Conservation (phyloP, 1,284 basidiomycete genomes). For the Caloboletus firmus region DNA sequence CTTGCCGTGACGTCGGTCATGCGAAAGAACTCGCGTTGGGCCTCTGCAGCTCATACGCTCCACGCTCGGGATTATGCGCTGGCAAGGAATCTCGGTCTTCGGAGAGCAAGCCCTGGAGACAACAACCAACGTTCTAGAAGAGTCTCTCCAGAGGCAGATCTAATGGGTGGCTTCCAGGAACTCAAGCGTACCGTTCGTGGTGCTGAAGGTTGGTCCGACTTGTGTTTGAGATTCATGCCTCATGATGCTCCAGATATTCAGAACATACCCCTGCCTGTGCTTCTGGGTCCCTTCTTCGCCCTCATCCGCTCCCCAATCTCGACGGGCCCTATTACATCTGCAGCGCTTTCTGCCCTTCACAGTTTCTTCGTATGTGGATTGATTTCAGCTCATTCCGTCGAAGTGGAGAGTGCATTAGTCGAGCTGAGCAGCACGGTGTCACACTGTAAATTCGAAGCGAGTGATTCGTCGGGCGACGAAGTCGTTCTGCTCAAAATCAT, state of each 20-base stretch:
- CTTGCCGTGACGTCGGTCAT: constrained; percentile 92
- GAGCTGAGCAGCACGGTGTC: constrained; percentile 90
- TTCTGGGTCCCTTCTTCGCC: constrained; percentile 89
- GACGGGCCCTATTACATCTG: constrained; percentile 91
- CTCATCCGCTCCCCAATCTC: constrained; percentile 92
- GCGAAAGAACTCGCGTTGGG: constrained; percentile 96
- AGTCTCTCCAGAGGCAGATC: constrained; percentile 66
- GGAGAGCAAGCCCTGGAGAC: constrained; percentile 52
- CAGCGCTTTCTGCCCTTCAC: constrained; percentile 86
- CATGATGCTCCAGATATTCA: constrained; percentile 52
- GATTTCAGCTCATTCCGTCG: constrained; percentile 52
- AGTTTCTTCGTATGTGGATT: constrained; percentile 81
- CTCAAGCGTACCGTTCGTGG: constrained; percentile 77
- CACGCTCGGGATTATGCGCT: constrained; percentile 61
- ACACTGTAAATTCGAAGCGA: constrained; percentile 97
- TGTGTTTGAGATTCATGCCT: constrained; percentile 12
- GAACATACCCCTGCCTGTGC: constrained; percentile 51
- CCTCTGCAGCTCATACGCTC: constrained; percentile 63
- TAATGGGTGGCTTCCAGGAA: constrained; percentile 89
- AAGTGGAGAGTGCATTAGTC: constrained; percentile 66
- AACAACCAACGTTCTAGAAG: constrained; percentile 43
- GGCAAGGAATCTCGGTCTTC: constrained; percentile 71
- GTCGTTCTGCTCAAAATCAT: constrained; percentile 92
- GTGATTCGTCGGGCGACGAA: constrained; percentile 94
- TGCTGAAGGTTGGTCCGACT: constrained; percentile 61